Evolutionary conservation across 371 early-diverging fungal species (phyloP), one percentile per base, ranked within the genome.

Genomic region (Actinomortierella ambigua): DNA sequence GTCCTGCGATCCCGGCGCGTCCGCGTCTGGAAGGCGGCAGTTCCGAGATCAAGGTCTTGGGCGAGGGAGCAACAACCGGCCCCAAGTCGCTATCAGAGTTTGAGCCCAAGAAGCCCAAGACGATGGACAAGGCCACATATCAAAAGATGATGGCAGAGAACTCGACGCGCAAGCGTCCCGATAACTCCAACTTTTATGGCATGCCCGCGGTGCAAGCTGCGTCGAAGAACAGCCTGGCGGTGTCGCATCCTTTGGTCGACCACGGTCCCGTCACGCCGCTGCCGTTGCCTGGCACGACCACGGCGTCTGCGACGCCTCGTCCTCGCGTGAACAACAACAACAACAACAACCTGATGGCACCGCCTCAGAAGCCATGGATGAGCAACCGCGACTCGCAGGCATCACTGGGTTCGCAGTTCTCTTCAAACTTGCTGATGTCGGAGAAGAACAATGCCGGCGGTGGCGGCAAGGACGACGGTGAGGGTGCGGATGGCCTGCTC

Each of bases 91-190:
- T 73, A 0, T 73, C 75, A 9, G 75, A 73, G 51, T 73, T 73
- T 56, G 75, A 73, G 52, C 68, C 75, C 50, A 73, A 73, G 68
- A 66, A 49, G n/a, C 75, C 75, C 27, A 73, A 73, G 58, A 62
- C 66, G 11, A 67, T 73, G 67, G 75, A 73, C 61, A 73, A 73
- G 50, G 75, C 67, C 26, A 73, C 75, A 0, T 73, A 73, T 29
- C 63, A 60, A 50, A 57, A 59, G 28, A 66, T 57, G 61, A 73
- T 73, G 75, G 57, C 59, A 1, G 75, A 73, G 57, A 63, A 62
- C 46, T 63, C 67, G 14, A 73, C 59, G 51, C 63, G 64, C 15
- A 59, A 63, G 3, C 57, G 50, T 2, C 39, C 55, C 40, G 34
- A 34, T 11, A 53, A 58, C 41, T 65, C 23, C 48, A 63, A 63